Evolutionary conservation across 2,329 filamentous ascomycete species (phyloP), one percentile per base, ranked within the genome.

Genomic region (Penicillium sp.): DNA sequence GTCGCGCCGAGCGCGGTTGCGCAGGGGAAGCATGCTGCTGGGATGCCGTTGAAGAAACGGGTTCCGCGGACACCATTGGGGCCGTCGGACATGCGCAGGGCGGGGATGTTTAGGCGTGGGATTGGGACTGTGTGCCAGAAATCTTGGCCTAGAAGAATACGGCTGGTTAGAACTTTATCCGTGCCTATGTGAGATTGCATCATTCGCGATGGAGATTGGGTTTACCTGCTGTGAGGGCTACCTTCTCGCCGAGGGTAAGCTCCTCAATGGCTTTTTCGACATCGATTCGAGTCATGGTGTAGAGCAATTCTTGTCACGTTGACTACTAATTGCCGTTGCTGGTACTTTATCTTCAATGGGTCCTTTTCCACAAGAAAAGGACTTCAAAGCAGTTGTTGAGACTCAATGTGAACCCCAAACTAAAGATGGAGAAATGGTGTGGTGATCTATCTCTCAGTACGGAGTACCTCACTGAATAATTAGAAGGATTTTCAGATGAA

Each of bases 1-100:
- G 89, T 91, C 39, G 89, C 87, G 7, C 88, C 89, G 41, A 93
- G 80, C 0, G 87, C 90, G 52, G 90, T 85, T 52, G 88, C 89
- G 61, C 89, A 92, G 7, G 90, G 90, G 60, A 93, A 89, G 43
- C 91, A 81, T 16, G 89, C 89, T 36, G 89, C 88, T 77, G 89
- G 67, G 10, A 68, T 85, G 18, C 86, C 85, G 39, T 85, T 85
- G 46, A 88, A 87, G 67, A 88, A 88, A 16, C 84, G 81, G 2
- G 83, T 84, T 14, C 86, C 86, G 23, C 86, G 83, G 41, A 86
- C 84, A 27, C 86, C 86, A 69, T 89, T 89, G 2, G 86, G 86
- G 0, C 86, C 86, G 72, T 89, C 86, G 23, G 83, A 86, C 5
- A 84, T 83, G 64, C 88, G 87, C 56, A 88, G 78, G 0, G 83